These are phyloP conservation scores for Phaeoacremonium minimum DNA, from an alignment of 2,329 filamentous ascomycete species.

Conservation along the genomic window DNA sequence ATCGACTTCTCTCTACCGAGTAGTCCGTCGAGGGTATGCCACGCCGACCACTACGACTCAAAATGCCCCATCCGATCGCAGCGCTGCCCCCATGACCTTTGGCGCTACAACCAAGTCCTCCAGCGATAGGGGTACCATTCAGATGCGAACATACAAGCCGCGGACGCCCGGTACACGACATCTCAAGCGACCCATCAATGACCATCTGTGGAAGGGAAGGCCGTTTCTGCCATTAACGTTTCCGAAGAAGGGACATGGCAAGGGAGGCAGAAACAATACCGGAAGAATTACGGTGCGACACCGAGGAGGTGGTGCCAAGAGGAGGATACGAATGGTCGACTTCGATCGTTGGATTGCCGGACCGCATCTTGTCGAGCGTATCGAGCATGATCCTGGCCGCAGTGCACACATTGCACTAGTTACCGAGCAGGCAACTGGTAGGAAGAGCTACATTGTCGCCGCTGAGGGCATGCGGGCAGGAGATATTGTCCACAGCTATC, in stretches of 20 bases:
- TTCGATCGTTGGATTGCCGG: conserved; percentile 77
- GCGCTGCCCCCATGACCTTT: no score
- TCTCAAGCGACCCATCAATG: conserved; percentile 87
- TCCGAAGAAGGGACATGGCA: conserved; percentile 86
- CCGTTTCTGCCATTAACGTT: conserved; percentile 80
- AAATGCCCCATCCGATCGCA: no score
- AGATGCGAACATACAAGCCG: conserved; percentile 85
- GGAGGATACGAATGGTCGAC: conserved; percentile 87
- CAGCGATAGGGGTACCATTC: no score
- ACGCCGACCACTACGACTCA: no score
- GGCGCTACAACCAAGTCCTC: no score
- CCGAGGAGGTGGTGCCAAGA: conserved; percentile 85
- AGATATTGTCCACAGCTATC: conserved; percentile 88
- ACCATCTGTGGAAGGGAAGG: conserved; percentile 93
- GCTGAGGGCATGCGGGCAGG: conserved; percentile 90
- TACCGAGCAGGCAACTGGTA: conserved; percentile 67
- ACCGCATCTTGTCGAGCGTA: conserved; percentile 83
- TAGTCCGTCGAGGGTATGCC: conserved; percentile 17
- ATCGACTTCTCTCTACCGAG: conserved; percentile 8
- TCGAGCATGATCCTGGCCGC: conserved; percentile 93
- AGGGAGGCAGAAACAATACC: conserved; percentile 86
- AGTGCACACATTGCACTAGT: conserved; percentile 90
- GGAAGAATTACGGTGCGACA: conserved; percentile 87
- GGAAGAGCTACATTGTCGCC: conserved; percentile 90
- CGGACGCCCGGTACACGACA: conserved; percentile 90